Evolutionary conservation across 2,329 filamentous ascomycete species (phyloP).

Genomic region (Epichloe uncinata): DNA sequence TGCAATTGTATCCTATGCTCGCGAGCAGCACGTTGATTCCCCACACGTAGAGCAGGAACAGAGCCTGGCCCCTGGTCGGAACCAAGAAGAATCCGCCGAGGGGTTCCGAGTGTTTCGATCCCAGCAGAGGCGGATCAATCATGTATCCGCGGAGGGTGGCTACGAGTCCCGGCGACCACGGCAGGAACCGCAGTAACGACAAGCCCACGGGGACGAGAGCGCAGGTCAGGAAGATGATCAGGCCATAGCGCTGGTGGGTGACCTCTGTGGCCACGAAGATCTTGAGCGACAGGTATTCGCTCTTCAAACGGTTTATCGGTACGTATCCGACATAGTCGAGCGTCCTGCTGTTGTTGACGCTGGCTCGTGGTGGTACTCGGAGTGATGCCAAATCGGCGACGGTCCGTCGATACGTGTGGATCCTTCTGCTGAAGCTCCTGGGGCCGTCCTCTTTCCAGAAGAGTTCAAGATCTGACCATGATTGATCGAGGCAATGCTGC

Average conservation of each 20-base stretch:
- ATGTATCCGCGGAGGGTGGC: constrained; percentile 11
- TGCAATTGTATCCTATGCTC: neutral
- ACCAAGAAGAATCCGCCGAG: constrained; percentile 10
- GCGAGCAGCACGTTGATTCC: neutral
- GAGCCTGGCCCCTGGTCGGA: constrained; percentile 13
- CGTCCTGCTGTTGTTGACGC: neutral
- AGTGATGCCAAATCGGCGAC: neutral
- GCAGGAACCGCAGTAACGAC: constrained; percentile 18
- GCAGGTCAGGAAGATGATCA: constrained; percentile 14
- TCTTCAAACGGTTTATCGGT: constrained; percentile 2
- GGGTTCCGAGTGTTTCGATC: constrained; percentile 9
- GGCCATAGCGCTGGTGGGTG: constrained; percentile 10
- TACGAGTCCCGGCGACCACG: constrained; percentile 9
- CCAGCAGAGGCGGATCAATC: constrained; percentile 13
- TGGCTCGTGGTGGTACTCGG: neutral
- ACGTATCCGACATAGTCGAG: constrained; percentile 8
- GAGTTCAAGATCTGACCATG: neutral
- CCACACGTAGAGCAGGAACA: neutral
- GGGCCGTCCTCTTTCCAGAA: neutral
- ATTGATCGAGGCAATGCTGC: neutral
- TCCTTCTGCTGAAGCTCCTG: neutral
- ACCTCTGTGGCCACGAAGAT: constrained; percentile 5
- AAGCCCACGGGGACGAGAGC: constrained; percentile 14
- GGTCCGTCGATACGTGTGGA: neutral
- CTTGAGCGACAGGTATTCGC: constrained; percentile 1